Evolutionary conservation across 2,329 filamentous ascomycete species (phyloP), one percentile per base, ranked within the genome.

Genomic region (Macroventuria anomochaeta): DNA sequence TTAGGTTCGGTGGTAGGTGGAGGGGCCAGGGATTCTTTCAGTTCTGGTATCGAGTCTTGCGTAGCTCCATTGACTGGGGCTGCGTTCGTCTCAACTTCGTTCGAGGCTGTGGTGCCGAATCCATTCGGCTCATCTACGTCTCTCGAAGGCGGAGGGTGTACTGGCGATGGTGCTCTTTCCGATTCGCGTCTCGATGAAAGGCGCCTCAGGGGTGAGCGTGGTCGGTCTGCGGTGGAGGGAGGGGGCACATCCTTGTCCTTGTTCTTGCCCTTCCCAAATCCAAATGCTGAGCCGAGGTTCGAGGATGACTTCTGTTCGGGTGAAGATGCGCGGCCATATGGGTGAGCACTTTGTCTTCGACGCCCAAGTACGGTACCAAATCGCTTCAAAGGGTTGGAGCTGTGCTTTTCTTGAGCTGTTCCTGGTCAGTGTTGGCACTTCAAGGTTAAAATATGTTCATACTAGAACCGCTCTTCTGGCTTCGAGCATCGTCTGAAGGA

Each of bases 231-330:
- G 5, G 62, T 65, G 2, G 67, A 59, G 5, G 52, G 69, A 6
- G 62, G 51, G 20, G 46, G 51, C 61, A 18, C 59, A 12, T 80
- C 73, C 20, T 85, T 83, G 52, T 90, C 87, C 68, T 86, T 88
- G 61, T 84, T 87, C 60, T 83, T 84, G 23, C 85, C 79, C 39
- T 88, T 83, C 31, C 85, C 83, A 65, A 91, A 88, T 17, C 80
- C 78, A 81, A 87, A 63, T 81, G 79, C 70, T 77, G 82, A 53
- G 78, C 83, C 69, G 83, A 88, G 34, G 52, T 74, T 87, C 78
- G 57, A 81, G 7, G 74, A 72, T 7, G 73, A 75, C 81, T 73
- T 90, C 80, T 74, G 71, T 48, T 82, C 80, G 4, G 80, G 80
- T 7, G 80, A 80, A 5, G 63, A 50, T 33, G 67, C 59, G 49